These are phyloP conservation scores for Teunomyces funiuensis DNA, from an alignment of 805 yeast genomes.

Conservation along the genomic window DNA sequence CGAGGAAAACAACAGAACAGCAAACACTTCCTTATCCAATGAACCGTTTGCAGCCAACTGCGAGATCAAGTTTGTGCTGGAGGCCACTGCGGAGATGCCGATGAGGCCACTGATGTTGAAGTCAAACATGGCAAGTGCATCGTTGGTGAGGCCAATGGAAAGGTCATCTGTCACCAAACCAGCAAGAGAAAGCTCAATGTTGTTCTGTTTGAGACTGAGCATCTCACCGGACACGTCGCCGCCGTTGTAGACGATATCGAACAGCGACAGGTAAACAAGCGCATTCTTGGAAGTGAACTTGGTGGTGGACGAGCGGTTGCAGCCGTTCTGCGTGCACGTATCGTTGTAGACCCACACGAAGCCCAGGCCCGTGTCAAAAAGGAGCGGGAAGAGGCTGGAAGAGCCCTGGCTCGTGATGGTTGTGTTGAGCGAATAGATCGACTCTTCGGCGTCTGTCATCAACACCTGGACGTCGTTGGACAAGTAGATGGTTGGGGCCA, in stretches of 20 bases:
- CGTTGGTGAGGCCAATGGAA: slow-evolving; percentile 52
- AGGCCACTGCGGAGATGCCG: slow-evolving; percentile 51
- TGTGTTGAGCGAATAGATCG: slow-evolving; percentile 14
- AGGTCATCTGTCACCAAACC: slow-evolving; percentile 29
- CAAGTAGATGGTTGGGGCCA: slow-evolving; percentile 4
- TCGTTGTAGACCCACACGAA: slow-evolving; percentile 62
- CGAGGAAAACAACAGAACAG: slow-evolving; percentile 17
- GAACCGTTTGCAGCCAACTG: slow-evolving; percentile 34
- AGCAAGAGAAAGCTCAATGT: slow-evolving; percentile 32
- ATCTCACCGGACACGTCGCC: slow-evolving; percentile 54
- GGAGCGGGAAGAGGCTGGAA: slow-evolving; percentile 44
- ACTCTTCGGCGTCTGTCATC: slow-evolving; percentile 12
- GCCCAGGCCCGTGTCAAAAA: slow-evolving; percentile 67
- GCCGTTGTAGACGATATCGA: slow-evolving; percentile 52
- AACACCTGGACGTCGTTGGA: slow-evolving; percentile 8
- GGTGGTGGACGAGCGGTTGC: slow-evolving; percentile 29
- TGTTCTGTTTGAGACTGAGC: slow-evolving; percentile 31
- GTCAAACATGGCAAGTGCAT: slow-evolving; percentile 54
- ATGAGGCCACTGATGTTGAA: slow-evolving; percentile 60
- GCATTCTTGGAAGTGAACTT: slow-evolving; percentile 21
- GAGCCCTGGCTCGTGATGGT: slow-evolving; percentile 21
- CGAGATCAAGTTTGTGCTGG: slow-evolving; percentile 36
- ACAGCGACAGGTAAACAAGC: slow-evolving; percentile 27
- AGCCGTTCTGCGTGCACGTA: slow-evolving; percentile 45
- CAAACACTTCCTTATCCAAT: slow-evolving; percentile 42